Evolutionary conservation across 192 early-diverging fungal species (phyloP).

Genomic region (Coemansia sp.): DNA sequence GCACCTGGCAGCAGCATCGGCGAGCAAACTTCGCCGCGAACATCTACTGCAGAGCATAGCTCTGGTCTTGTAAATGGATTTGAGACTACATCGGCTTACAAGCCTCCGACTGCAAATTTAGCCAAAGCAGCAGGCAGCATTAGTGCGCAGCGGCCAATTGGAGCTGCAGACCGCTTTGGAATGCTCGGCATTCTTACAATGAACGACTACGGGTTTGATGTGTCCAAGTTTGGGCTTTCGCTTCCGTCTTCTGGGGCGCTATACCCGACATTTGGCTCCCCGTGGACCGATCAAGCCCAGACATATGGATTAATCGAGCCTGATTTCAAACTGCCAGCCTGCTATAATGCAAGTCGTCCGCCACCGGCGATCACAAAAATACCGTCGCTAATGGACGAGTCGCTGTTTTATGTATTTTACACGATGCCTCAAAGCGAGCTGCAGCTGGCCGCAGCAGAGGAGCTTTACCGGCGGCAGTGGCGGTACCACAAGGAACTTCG

Average conservation of each 20-base stretch:
- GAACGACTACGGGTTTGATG: slow-evolving; percentile 86
- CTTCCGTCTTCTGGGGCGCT: slow-evolving; percentile 73
- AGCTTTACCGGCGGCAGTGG: slow-evolving; percentile 93
- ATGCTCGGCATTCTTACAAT: slow-evolving; percentile 86
- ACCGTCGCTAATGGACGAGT: slow-evolving; percentile 77
- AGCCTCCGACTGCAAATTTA: slow-evolving; percentile 26
- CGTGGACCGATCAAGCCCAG: slow-evolving; percentile 77
- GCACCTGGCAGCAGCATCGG: slow-evolving; percentile 18
- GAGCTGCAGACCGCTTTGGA: slow-evolving; percentile 64
- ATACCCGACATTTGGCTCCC: slow-evolving; percentile 85
- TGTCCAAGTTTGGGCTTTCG: slow-evolving; percentile 81
- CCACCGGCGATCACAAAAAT: slow-evolving; percentile 75
- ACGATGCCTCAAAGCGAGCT: slow-evolving; percentile 88
- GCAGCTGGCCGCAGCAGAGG: slow-evolving; percentile 91
- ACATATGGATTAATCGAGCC: slow-evolving; percentile 71
- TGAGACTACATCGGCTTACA: slow-evolving; percentile 36
- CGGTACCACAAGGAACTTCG: slow-evolving; percentile 93
- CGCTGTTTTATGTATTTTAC: slow-evolving; percentile 98
- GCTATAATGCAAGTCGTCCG: slow-evolving; percentile 76
- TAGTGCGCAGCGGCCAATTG: slow-evolving; percentile 21
- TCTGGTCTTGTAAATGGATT: slow-evolving; percentile 22
- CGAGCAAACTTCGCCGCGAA: slow-evolving; percentile 18
- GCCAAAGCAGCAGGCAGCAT: slow-evolving; percentile 18
- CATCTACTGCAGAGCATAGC: slow-evolving; percentile 5
- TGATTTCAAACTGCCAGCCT: slow-evolving; percentile 79